Evolutionary conservation across 202 grass and related monocot genomes (phyloP), one percentile per base, ranked within the genome.

Genomic region (Dendrocalamus latiflorus): DNA sequence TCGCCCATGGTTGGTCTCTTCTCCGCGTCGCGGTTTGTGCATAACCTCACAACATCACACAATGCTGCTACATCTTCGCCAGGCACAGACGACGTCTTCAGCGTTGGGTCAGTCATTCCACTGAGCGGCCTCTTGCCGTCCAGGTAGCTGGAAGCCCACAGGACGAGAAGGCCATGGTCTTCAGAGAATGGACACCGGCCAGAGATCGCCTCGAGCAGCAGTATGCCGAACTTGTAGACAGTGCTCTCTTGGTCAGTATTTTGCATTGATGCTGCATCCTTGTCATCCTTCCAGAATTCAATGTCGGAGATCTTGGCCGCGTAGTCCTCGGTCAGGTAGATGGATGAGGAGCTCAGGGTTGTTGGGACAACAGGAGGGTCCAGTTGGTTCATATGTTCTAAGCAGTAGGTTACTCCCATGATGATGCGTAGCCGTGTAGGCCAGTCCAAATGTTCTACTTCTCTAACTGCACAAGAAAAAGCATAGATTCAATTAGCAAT

Each of bases 381-480:
- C 10, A 90, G 87, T 28, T 89, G 89, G 56, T 73, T 79, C 81
- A 91, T 87, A 69, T 98, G 69, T 83, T 91, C 87, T 30, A 95
- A 24, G 71, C 91, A 98, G 74, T 95, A 95, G 26, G 88, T 89
- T 64, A 95, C 76, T 72, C 92, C 90, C 89, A 90, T 95, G 51
- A 90, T 76, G 94, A 97, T 76, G 38, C 94, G 87, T 30, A 89
- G 70, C 56, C 94, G 85, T 61, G 79, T 45, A 42, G 77, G 41
- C 94, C 94, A 97, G 50, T 97, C 86, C 72, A 97, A 17, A 49
- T 92, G 89, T 56, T 97, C 91, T 41, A 88, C 94, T 92, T 97
- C 94, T 88, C 87, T 89, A 42, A 97, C 94, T 97, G 86, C 83
- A 81, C 47, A 71, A 30, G 3, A 44, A 44, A 64, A 36, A 36